A percentile compares a stretch with the other conserved stretches of the same genome.
These are phyloP conservation scores for Afroboletus lepidellus DNA, from an alignment of 1,284 basidiomycete species.

Conservation along the genomic window DNA sequence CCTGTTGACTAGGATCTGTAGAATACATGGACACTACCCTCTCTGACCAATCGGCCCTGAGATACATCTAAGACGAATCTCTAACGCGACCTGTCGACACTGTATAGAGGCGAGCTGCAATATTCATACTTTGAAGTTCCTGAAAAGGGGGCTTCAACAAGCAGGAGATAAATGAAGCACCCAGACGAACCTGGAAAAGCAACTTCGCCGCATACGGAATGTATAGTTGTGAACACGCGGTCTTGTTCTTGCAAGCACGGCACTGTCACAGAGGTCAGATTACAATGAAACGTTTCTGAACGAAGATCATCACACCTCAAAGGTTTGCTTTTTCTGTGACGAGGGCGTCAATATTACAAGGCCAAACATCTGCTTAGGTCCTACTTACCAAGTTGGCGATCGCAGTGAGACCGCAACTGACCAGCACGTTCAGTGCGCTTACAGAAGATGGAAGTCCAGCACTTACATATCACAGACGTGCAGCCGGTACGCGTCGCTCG, in stretches of 20 bases:
- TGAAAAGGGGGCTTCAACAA: slow-evolving; percentile 31
- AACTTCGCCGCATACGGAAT: slow-evolving; percentile 92
- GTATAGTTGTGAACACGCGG: slow-evolving; percentile 86
- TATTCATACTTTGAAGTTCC: slow-evolving; percentile 92
- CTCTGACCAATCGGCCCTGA: neutral
- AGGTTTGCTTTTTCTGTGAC: slow-evolving; percentile 79
- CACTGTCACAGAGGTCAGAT: slow-evolving; percentile 44
- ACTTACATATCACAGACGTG: slow-evolving; percentile 95
- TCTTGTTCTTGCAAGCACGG: slow-evolving; percentile 93
- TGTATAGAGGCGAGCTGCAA: slow-evolving; percentile 80
- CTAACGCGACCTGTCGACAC: slow-evolving; percentile 80
- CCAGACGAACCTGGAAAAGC: slow-evolving; percentile 74
- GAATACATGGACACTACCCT: slow-evolving; percentile 41
- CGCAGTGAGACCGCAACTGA: slow-evolving; percentile 88
- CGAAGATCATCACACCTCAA: slow-evolving; percentile 49
- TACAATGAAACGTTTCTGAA: neutral
- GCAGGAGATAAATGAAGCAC: neutral
- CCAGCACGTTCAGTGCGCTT: slow-evolving; percentile 8
- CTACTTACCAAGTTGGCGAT: slow-evolving; percentile 84
- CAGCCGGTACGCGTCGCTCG: slow-evolving; percentile 92
- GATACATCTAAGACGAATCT: slow-evolving; percentile 39
- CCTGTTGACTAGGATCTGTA: slow-evolving; percentile 44
- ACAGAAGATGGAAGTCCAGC: neutral
- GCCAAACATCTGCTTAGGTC: neutral
- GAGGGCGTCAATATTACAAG: slow-evolving; percentile 7